A percentile compares a stretch with the other conserved stretches of the same genome.
These are phyloP conservation scores for Neofusicoccum umdonicola DNA, from an alignment of 2,329 filamentous ascomycete genomes.

Conservation along the genomic window DNA sequence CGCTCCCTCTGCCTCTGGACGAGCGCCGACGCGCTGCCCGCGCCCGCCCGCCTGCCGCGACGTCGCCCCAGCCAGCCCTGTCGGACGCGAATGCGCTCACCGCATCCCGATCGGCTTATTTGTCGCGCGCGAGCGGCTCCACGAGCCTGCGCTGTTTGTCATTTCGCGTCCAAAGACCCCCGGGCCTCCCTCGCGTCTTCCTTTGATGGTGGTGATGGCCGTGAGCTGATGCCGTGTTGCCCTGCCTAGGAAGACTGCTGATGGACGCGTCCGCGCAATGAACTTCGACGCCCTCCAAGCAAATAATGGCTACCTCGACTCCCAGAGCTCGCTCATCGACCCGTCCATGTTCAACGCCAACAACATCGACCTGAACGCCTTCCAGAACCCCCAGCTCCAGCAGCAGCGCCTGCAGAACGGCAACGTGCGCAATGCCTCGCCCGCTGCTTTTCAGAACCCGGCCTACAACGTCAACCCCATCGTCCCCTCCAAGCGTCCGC, in stretches of 20 bases:
- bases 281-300: slow-evolving; percentile 20
- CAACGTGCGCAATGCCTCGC: slow-evolving; percentile 65
- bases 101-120: slow-evolving; percentile 18
- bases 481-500: slow-evolving; percentile 84
- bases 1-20: slow-evolving; percentile 8
- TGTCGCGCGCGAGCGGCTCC: slow-evolving; percentile 15
- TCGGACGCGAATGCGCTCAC: slow-evolving; percentile 15
- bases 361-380: slow-evolving; percentile 50
- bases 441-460: slow-evolving; percentile 65
- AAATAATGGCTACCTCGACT: slow-evolving; percentile 23
- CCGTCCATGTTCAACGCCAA: slow-evolving; percentile 37
- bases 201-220: slow-evolving; percentile 16
- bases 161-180: slow-evolving; percentile 5
- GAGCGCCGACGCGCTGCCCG: neutral
- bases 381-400: slow-evolving; percentile 40
- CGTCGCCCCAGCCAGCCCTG: slow-evolving; percentile 7
- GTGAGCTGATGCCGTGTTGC: slow-evolving; percentile 13
- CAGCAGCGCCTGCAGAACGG: slow-evolving; percentile 72
- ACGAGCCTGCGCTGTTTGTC: slow-evolving; percentile 12
- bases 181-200: slow-evolving; percentile 6
- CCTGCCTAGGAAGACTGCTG: slow-evolving; percentile 15
- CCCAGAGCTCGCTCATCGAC: slow-evolving; percentile 30
- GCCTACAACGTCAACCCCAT: slow-evolving; percentile 81
- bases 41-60: neutral
- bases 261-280: slow-evolving; percentile 20